Evolutionary conservation across 768 basidiomycete species (phyloP), one percentile per base, ranked within the genome.

Genomic region (Serendipita sp.): DNA sequence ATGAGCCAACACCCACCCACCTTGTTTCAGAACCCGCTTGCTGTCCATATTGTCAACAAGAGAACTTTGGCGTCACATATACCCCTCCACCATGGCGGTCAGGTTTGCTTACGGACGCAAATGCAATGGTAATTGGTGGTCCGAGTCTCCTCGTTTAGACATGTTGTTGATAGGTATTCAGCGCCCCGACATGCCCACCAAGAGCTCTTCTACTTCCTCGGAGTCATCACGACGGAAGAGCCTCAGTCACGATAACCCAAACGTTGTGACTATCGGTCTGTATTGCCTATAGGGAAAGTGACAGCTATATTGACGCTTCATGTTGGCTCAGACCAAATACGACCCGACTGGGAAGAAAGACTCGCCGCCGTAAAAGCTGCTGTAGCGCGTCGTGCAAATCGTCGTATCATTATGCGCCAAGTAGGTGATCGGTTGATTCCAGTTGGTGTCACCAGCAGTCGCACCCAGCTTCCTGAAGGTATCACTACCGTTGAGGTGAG

Each of bases 331-430:
- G 96, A 99, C 77, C 87, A 92, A 75, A 93, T 98, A 66, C 88
- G 93, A 63, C 95, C 96, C 1, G 95, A 98, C 73, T 98, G 96
- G 96, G 94, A 98, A 77, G 83, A 86, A 47, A 97, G 98, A 74
- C 76, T 98, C 44, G 92, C 91, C 54, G 86, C 92, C 44, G 91
- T 98, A 48, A 87, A 89, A 65, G 95, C 96, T 36, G 87, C 91
- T n/a, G 94, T 92, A 41, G 85, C 91, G n/a, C 83, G 96, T 66
- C 86, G 94, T 32, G 96, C 96, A 7, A 94, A 95, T 72, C 80
- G 96, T 71, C 82, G 96, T 51, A 95, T 98, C 73, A 88, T 99
- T 64, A 98, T 99, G 93, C 85, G 96, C 48, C 92, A 97, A 74
- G 91, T 98, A 36, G 96, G 96, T 64, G 96, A 98, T 75, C 84